Percentiles rank a stretch among this genome's conserved stretches.
phyloP scores from a whole-genome alignment of 2,329 filamentous ascomycete genomes.

The Nothopassalora personata region DNA sequence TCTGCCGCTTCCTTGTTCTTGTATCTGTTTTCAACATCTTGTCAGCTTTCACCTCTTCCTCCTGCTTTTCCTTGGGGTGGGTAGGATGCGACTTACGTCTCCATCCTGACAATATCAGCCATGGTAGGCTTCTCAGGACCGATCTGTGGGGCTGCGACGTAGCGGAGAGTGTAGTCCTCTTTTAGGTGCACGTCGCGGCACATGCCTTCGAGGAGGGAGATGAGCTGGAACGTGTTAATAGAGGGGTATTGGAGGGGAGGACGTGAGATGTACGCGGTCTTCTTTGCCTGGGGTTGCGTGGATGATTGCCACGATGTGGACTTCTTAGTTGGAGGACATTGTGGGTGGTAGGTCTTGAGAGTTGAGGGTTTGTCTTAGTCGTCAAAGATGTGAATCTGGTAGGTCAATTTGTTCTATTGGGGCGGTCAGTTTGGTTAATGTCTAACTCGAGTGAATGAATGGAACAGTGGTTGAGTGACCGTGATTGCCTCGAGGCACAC shows the following conservation, averaged over 20 bases:
- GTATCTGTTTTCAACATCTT: not conserved
- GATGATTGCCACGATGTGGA: conserved; percentile 5
- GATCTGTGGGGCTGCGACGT: conserved; percentile 6
- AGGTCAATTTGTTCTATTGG: too few species aligned
- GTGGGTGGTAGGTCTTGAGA: not conserved
- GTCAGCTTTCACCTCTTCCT: not conserved
- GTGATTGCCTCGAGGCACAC: too few species aligned
- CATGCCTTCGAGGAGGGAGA: conserved; percentile 4
- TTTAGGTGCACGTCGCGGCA: conserved; percentile 9
- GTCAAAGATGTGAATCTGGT: too few species aligned
- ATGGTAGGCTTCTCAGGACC: not conserved
- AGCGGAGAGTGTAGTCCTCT: conserved; percentile 10
- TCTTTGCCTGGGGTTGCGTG: conserved; percentile 2
- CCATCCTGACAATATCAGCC: conserved; percentile 9
- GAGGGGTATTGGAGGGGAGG: not conserved
- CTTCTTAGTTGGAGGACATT: not conserved
- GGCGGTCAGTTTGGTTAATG: too few species aligned
- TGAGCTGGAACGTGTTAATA: conserved; percentile 1
- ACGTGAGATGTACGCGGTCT: not conserved
- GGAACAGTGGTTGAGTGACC: too few species aligned
- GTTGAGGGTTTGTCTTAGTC: too few species aligned
- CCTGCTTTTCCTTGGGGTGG: not conserved
- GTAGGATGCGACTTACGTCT: not conserved
- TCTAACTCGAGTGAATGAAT: too few species aligned
- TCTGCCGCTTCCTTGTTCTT: conserved; percentile 8